phyloP scores from a whole-genome alignment of 2,329 filamentous ascomycete species.

The Ophiostoma montium region DNA sequence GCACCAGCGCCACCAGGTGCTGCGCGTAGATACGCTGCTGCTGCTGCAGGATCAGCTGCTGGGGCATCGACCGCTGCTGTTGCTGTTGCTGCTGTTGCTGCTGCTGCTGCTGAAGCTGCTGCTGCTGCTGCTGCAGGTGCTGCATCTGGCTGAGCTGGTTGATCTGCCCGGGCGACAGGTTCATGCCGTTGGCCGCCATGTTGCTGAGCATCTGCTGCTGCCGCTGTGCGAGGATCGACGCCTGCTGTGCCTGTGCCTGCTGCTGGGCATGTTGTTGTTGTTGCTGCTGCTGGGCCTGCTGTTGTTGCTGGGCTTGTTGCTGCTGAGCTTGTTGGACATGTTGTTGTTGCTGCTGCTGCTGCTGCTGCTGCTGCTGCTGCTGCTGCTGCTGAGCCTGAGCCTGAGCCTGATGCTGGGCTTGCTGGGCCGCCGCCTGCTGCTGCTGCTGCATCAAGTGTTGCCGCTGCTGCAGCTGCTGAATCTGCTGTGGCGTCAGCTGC shows the following conservation, averaged over 20 bases:
- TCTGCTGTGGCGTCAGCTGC: constrained; percentile 5
- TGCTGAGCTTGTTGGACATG: constrained; percentile 13
- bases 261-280: constrained; percentile 17
- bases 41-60: constrained; percentile 9
- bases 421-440: neutral
- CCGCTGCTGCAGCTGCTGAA: constrained; percentile 18
- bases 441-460: constrained; percentile 16
- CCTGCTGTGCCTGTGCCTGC: constrained; percentile 20
- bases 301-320: neutral
- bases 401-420: constrained; percentile 13
- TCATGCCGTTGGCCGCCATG: constrained; percentile 17
- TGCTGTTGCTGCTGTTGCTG: constrained; percentile 16
- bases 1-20: constrained; percentile 21
- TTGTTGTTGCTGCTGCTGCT: constrained; percentile 20
- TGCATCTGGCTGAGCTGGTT: constrained; percentile 14
- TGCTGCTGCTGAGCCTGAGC: constrained; percentile 18
- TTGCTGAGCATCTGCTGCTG: constrained; percentile 19
- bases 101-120: constrained; percentile 16
- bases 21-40: constrained; percentile 22
- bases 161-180: constrained; percentile 16
- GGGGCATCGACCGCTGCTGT: constrained; percentile 11
- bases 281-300: constrained; percentile 18
- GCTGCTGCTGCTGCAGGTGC: constrained; percentile 16
- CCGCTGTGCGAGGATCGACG: constrained; percentile 23
- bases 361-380: constrained; percentile 13